Evolutionary conservation across 1,139 yeast species (phyloP).

Genomic region (Pichia sp.): DNA sequence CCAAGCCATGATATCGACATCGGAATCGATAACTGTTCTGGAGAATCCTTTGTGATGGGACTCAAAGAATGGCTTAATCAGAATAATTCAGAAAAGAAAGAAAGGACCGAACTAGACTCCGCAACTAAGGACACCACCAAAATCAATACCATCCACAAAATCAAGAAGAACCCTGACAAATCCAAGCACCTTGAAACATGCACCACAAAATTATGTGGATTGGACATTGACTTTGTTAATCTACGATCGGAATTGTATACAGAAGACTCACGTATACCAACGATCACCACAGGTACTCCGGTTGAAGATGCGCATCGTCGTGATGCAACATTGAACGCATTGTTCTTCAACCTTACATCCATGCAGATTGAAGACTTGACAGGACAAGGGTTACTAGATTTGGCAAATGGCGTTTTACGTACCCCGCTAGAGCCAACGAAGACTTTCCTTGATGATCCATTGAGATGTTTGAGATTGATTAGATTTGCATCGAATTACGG

Average conservation of each 20-base stretch:
- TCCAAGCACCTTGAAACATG: conserved; percentile 96
- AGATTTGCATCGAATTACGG: conserved; percentile 81
- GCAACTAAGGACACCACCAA: conserved; percentile 35
- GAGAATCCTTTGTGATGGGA: conserved; percentile 76
- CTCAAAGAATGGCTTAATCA: conserved; percentile 50
- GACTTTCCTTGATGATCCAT: conserved; percentile 91
- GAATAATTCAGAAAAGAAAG: conserved; percentile 33
- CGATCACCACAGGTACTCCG: conserved; percentile 76
- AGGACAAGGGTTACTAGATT: conserved; percentile 65
- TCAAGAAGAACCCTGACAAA: conserved; percentile 89
- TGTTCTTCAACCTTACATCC: conserved; percentile 75
- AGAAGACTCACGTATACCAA: conserved; percentile 76
- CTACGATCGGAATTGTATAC: conserved; percentile 84
- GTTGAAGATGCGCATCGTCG: conserved; percentile 86
- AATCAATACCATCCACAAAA: conserved; percentile 55
- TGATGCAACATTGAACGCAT: conserved; percentile 91
- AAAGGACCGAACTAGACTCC: background rate
- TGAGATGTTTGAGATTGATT: conserved; percentile 76
- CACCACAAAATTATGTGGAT: conserved; percentile 75
- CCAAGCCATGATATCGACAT: conserved; percentile 86
- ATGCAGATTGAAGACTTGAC: conserved; percentile 80
- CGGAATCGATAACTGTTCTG: conserved; percentile 79
- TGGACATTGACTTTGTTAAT: conserved; percentile 90
- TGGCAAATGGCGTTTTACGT: conserved; percentile 63
- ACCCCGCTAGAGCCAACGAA: conserved; percentile 83